Evolutionary conservation across 169 alveolate genomes (phyloP), one percentile per base, ranked within the genome.

Genomic region (Plasmodium adleri): DNA sequence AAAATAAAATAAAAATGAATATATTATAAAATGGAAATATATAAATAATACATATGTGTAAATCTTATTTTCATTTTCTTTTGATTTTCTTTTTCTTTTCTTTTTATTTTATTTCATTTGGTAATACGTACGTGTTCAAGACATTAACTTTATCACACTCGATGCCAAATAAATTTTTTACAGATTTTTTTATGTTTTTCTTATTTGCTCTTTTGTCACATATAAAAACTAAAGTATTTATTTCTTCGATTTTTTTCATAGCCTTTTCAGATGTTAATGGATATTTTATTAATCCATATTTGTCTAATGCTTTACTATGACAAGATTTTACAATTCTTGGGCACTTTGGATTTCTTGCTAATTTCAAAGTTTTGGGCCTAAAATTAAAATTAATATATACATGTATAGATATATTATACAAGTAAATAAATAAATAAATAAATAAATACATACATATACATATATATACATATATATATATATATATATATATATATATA

Each of bases 231-330:
- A 98, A 95, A 26, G 99, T 98, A 96, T 99, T 99, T 88, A 97
- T 96, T 88, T 98, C 99, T 96, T 99, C 99, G 90, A 98, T 98
- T 96, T 96, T 97, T 96, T 98, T 98, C 98, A 98, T 97, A 71
- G 99, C 99, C 72, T 98, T 95, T 95, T 99, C 99, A 15, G 99
- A 98, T 47, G 99, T 97, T 72, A 98, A 94, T 15, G 99, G 99
- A 76, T 95, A 93, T 93, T 96, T 95, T 88, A 98, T 92, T 76
- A 98, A 96, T 62, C 95, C 90, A 94, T 95, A 97, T 90, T 97
- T 95, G 96, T 98, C 99, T 71, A 96, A 93, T 72, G 95, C 93
- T 87, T 95, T 92, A 39, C 91, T 92, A 75, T 88, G 92, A 68
- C 94, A 96, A 39, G 96, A 93, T 88, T 85, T 92, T 26, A 94